These are phyloP conservation scores for Lanzia echinophila DNA, from an alignment of 2,329 filamentous ascomycete species.

Conservation along the genomic window DNA sequence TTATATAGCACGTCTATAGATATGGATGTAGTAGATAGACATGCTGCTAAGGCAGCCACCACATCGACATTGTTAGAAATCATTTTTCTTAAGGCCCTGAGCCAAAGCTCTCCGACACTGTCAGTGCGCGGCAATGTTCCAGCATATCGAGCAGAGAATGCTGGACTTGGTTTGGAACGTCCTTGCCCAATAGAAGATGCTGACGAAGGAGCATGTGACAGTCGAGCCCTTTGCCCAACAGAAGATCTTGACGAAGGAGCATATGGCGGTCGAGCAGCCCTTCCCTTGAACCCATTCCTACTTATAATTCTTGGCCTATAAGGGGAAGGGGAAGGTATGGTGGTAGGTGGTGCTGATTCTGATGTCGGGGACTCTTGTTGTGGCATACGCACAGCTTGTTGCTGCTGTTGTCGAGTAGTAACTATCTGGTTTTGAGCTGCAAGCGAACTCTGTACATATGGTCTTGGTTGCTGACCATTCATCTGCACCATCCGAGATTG, in stretches of 20 bases:
- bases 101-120: background rate
- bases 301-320: too few species aligned
- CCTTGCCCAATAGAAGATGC: background rate
- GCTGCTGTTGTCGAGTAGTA: background rate
- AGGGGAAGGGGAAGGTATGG: too few species aligned
- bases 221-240: too few species aligned
- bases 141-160: background rate
- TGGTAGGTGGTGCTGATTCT: too few species aligned
- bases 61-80: background rate
- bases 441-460: background rate
- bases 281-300: too few species aligned
- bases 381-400: background rate
- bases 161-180: background rate
- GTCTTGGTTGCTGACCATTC: background rate
- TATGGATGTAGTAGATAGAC: background rate
- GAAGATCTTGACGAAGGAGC: too few species aligned
- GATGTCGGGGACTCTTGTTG: too few species aligned
- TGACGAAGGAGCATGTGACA: too few species aligned
- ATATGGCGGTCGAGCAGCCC: too few species aligned
- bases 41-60: background rate
- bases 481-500: constrained; percentile 6
- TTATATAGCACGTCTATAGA: background rate
- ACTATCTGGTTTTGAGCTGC: background rate
- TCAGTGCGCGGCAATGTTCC: background rate
- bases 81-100: background rate